Evolutionary conservation across 495 filamentous ascomycete genomes (phyloP), one percentile per base, ranked within the genome.

Genomic region (Annulohypoxylon bovei): DNA sequence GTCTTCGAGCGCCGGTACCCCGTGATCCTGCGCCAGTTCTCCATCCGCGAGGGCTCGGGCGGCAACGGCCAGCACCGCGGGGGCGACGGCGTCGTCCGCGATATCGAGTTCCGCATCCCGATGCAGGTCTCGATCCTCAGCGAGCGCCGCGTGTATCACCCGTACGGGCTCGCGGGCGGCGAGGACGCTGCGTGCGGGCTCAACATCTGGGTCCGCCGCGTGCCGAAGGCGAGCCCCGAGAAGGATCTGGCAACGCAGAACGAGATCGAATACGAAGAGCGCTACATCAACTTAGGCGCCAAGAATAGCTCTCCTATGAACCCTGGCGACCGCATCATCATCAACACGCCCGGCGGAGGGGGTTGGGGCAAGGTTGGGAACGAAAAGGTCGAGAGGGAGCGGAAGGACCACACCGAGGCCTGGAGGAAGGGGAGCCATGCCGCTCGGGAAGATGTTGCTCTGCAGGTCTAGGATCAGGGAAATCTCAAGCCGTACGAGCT

Each of bases 1-100:
- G 89, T 98, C n/a, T 94, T 99, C 72, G 95, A 99, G 79, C 86
- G 95, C 1, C 87, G 95, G 14, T 99, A 99, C 73, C 95, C 95
- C 0, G 92, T 97, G 1, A 74, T 98, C 12, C 84, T 98, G 18
- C 85, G 92, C 0, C 89, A 95, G 75, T 99, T 98, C 76, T 88
- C 88, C 2, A 84, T 98, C 23, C 83, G 95, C 0, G 73, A 81
- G 23, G 89, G 88, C 0, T 90, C 87, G 11, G 91, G 90, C 18
- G 95, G 95, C 0, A 76, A 74, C 42, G 95, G 95, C 1, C 85
- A 88, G 77, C 90, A 97, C 75, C 84, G 80, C 0, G 95, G 95
- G 27, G 95, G 95, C 2, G 91, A 98, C 58, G 95, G 95, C 40
- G 94, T 99, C 32, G 82, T 97, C 1, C 84, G 95, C 1, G 95